Percentiles rank a stretch among this genome's conserved stretches.
These are phyloP conservation scores for Chalciporus pseudorubinellus DNA, from an alignment of 768 basidiomycete species.

Conservation along the genomic window DNA sequence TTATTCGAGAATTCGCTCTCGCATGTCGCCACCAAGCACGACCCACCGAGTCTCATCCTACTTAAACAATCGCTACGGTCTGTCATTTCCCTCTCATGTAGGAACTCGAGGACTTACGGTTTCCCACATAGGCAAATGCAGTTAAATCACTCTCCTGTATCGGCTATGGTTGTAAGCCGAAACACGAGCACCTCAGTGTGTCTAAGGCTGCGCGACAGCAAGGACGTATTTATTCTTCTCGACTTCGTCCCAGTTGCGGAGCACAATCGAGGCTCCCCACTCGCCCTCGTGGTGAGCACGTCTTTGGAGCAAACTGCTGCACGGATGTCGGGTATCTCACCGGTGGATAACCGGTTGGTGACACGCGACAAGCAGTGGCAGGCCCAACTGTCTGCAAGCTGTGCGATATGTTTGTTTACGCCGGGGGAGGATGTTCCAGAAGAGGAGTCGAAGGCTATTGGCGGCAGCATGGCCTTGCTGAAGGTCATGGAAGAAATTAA, in stretches of 20 bases:
- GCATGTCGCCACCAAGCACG: constrained; percentile 36
- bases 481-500: constrained; percentile 37
- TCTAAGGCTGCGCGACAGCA: constrained; percentile 33
- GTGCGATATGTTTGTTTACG: constrained; percentile 55
- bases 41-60: constrained; percentile 33
- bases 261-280: constrained; percentile 39
- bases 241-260: constrained; percentile 55
- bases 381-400: constrained; percentile 55
- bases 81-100: constrained; percentile 1
- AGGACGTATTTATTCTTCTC: constrained; percentile 53
- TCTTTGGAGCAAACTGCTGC: constrained; percentile 44
- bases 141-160: constrained; percentile 14
- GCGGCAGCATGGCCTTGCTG: constrained; percentile 49
- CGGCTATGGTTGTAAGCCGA: constrained; percentile 53
- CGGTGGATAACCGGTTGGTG: constrained; percentile 44
- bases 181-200: constrained; percentile 59
- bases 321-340: constrained; percentile 46
- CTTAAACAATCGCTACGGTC: constrained; percentile 33
- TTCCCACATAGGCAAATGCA: constrained; percentile 29
- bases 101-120: not conserved
- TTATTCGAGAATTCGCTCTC: constrained; percentile 43
- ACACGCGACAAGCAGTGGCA: constrained; percentile 55
- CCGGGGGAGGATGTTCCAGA: constrained; percentile 26
- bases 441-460: constrained; percentile 34
- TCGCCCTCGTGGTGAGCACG: constrained; percentile 51